These are phyloP conservation scores for Theileria luwenshuni DNA, from an alignment of 169 alveolate genomes.

Conservation along the genomic window DNA sequence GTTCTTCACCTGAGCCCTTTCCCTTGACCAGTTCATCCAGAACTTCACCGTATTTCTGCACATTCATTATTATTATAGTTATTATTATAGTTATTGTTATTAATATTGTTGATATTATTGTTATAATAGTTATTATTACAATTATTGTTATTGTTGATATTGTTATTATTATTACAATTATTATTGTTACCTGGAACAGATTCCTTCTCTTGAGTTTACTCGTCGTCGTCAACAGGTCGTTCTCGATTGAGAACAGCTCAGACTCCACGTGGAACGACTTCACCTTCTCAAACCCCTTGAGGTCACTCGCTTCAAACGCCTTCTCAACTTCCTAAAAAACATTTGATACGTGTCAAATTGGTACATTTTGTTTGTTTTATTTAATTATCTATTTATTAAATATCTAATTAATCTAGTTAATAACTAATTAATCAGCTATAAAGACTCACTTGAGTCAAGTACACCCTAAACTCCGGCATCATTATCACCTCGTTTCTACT, in stretches of 20 bases:
- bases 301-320: slow-evolving; percentile 54
- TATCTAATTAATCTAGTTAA: not conserved
- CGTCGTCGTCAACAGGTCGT: slow-evolving; percentile 90
- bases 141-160: not conserved
- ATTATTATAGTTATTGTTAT: too few relatives aligned
- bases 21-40: not conserved
- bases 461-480: slow-evolving; percentile 31
- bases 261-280: slow-evolving; percentile 79
- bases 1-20: not conserved
- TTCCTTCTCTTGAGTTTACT: slow-evolving; percentile 87
- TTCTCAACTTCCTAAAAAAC: slow-evolving; percentile 12
- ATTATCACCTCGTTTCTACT: slow-evolving; percentile 36
- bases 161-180: not conserved
- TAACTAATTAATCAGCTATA: not conserved
- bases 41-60: slow-evolving; percentile 6
- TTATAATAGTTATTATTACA: not conserved
- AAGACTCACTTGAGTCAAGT: slow-evolving; percentile 9
- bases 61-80: not conserved
- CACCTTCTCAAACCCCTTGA: slow-evolving; percentile 80
- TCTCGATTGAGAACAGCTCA: slow-evolving; percentile 86
- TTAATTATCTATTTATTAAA: not conserved
- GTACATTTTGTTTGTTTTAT: not conserved
- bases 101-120: not conserved
- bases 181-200: slow-evolving; percentile 22
- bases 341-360: slow-evolving; percentile 40